Base-by-base conservation (phyloP, 768 basidiomycete species). In the Melanogaster broomeanus region DNA sequence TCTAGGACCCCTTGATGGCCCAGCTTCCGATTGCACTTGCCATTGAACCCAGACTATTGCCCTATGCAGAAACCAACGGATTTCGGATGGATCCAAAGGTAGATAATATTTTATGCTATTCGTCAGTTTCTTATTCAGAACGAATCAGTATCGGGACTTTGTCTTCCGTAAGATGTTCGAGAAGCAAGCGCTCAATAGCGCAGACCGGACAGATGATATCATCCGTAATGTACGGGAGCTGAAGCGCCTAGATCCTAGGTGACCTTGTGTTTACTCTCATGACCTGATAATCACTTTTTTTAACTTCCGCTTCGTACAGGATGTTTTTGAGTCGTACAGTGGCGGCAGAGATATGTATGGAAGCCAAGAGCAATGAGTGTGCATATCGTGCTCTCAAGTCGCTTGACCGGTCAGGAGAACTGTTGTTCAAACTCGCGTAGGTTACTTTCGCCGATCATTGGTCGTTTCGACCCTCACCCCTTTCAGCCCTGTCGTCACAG, bases 131-230 rank as follows among this genome's bases (percentile, higher is more conserved):
- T 65, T 48, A 61, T 50, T 28, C 25, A 43, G 38, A 15, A 18
- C 24, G 22, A 46, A 46, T 30, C 54, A 90, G 87, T 88, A 90
- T 65, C 87, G 88, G 41, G 84, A 90, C 63, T 91, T 90, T 60
- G 83, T 91, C n/a, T 90, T 91, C 64, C 85, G 89, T 42, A 89
- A 89, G 66, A 90, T 90, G 81, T 90, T 90, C 56, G 87, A 89
- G 66, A 80, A 82, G 55, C 65, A 67, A 57, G 52, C 70, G 34
- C 65, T 71, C 6, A 70, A 77, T 19, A 77, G 75, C 50, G 84
- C 83, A 16, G 74, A 75, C 22, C 76, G 78, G 37, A 72, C 79
- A 12, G 78, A 83, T 33, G 86, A 88, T 45, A 86, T 90, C 45
- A 76, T 82, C 12, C 72, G 76, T 16, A 89, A 89, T 61, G 85